Conservation (phyloP, 257 asterid genomes). For the Ophiorrhiza pumila region DNA sequence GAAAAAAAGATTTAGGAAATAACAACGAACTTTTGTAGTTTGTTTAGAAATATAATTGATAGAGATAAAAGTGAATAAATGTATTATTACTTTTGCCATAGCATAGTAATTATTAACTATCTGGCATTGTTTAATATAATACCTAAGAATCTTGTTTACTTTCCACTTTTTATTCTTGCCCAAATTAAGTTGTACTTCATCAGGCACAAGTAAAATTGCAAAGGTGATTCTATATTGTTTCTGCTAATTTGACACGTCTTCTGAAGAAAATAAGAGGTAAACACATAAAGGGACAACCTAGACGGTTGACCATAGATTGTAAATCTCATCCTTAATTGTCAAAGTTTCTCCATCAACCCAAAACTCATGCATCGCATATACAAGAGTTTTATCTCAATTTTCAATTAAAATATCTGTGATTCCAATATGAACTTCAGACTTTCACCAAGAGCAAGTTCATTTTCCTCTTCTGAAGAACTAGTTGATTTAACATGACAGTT, state of each 20-base stretch:
- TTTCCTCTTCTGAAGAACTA: background rate
- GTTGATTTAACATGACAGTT: background rate
- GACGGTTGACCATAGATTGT: background rate
- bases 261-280: background rate
- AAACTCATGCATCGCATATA: background rate
- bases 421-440: background rate
- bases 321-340: background rate
- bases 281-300: background rate
- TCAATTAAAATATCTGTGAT: background rate
- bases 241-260: no score
- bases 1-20: background rate
- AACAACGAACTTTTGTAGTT: slow-evolving; percentile 1
- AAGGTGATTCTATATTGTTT: no score
- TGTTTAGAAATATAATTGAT: background rate
- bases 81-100: background rate
- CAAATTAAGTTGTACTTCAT: background rate
- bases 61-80: background rate
- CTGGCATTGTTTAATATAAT: background rate
- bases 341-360: background rate
- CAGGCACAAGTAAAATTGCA: background rate
- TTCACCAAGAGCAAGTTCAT: background rate
- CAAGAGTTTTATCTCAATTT: no score
- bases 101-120: background rate
- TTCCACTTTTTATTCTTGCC: background rate
- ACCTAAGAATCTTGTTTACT: background rate